A percentile compares a stretch with the other conserved stretches of the same genome.
Conservation (phyloP, 371 early-diverging fungal genomes). For the Mortierella sp. region DNA sequence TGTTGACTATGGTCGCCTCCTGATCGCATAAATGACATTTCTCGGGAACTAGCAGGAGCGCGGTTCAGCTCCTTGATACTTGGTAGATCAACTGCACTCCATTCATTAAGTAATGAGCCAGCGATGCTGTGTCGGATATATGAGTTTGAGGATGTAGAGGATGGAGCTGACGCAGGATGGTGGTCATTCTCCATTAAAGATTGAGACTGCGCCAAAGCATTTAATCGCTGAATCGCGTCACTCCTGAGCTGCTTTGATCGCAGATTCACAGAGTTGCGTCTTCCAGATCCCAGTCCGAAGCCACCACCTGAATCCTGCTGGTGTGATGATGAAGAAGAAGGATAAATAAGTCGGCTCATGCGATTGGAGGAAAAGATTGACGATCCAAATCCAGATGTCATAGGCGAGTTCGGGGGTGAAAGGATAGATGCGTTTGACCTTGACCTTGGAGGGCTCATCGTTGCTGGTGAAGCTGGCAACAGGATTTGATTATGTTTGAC, state of each 20-base stretch:
- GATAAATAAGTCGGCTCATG: slow-evolving; percentile 42
- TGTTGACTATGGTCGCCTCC: slow-evolving; percentile 29
- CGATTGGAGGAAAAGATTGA: slow-evolving; percentile 40
- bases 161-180: slow-evolving; percentile 2
- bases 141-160: slow-evolving; percentile 5
- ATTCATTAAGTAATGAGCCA: slow-evolving; percentile 14
- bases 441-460: slow-evolving; percentile 5
- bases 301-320: slow-evolving; percentile 19
- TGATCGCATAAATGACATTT: slow-evolving; percentile 5
- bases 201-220: slow-evolving; percentile 35
- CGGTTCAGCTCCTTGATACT: slow-evolving; percentile 1
- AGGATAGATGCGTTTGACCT: slow-evolving; percentile 19
- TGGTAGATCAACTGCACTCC: background rate
- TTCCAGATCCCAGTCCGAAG: slow-evolving; percentile 37
- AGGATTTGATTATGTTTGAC: slow-evolving; percentile 83
- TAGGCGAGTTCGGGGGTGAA: slow-evolving; percentile 36
- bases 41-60: slow-evolving; percentile 10
- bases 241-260: slow-evolving; percentile 40
- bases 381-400: slow-evolving; percentile 32
- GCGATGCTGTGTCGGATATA: slow-evolving; percentile 32
- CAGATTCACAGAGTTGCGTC: slow-evolving; percentile 34
- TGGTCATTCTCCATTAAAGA: background rate
- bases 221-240: slow-evolving; percentile 49
- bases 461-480: slow-evolving; percentile 62
- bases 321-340: slow-evolving; percentile 21